Evolutionary conservation across 148 eudicot genomes (phyloP).

Genomic region (Silene uniflora): DNA sequence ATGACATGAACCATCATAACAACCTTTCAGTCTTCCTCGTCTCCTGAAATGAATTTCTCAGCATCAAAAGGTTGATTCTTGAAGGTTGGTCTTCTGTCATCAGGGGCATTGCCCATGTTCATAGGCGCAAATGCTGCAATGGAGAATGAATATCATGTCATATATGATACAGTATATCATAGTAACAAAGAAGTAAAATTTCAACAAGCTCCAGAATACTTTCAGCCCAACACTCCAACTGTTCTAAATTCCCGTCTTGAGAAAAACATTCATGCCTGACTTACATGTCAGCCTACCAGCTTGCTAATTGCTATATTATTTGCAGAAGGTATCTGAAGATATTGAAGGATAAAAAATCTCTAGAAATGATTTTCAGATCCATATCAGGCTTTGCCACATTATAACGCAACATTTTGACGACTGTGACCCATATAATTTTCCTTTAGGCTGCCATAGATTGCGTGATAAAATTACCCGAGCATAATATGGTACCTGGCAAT

Average conservation of each 20-base stretch:
- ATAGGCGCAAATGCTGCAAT: slow-evolving; percentile 95
- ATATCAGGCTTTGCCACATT: background rate
- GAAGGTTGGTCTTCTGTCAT: slow-evolving; percentile 29
- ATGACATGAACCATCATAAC: background rate
- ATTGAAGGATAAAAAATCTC: background rate
- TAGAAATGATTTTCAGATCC: background rate
- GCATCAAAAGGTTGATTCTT: slow-evolving; percentile 61
- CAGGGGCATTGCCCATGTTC: slow-evolving; percentile 43
- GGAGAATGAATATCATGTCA: slow-evolving; percentile 20
- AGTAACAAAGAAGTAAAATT: background rate
- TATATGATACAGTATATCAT: too few species aligned
- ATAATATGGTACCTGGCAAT: background rate
- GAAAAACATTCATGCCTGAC: background rate
- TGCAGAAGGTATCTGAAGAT: background rate
- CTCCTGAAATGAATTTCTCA: slow-evolving; percentile 49
- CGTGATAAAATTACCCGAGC: background rate
- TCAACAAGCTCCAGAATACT: background rate
- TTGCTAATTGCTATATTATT: background rate
- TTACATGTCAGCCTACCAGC: background rate
- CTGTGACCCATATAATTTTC: background rate
- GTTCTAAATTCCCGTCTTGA: background rate
- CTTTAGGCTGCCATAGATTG: background rate
- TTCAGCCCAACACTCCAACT: background rate
- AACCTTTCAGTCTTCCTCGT: slow-evolving; percentile 35
- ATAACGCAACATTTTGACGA: background rate